Evolutionary conservation across 78 protist genomes (phyloP), one percentile per base, ranked within the genome.

Genomic region (Cyanophora paradoxa): DNA sequence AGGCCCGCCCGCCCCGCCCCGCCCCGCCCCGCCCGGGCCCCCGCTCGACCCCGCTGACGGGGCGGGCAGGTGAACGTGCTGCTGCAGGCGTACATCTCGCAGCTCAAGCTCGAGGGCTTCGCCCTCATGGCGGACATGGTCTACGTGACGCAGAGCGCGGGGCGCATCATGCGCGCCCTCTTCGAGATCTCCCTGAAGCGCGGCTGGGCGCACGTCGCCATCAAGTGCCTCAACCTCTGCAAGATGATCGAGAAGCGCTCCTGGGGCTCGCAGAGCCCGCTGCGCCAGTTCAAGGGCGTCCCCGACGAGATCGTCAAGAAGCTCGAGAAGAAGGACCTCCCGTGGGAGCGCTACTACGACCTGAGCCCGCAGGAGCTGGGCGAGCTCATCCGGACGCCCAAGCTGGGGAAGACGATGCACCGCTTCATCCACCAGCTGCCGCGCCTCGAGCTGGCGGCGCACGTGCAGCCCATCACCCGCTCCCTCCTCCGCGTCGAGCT

Each of bases 121-220:
- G 93, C 99, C 8, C 78, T 98, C 33, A 58, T 81, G 22, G 54
- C 97, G 0, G 99, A 98, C 82, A 96, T 95, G 97, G 94, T 90
- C 48, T 98, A 97, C 89, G 72, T 98, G 75, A 93, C 97, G 20
- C 99, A 97, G 81, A 40, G 68, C 2, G 99, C 99, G 10, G 87
- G 90, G 4, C 87, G 99, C 8, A 72, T 98, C 24, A 20, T 86
- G 33, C 83, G 99, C 22, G 98, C 97, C 20, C 74, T 98, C 48
- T 90, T 77, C 74, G 99, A 96, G 78, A 87, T 97, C 22, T 83
- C 41, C 20, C 73, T 94, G 24, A 50, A 74, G 48, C 85, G 91
- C 26, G 97, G 98, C 24, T 96, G 97, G 97, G 98, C 99, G 2
- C 85, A 73, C 28, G 76, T 94, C 17, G 83, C 99, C 11, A 75